Evolutionary conservation across 257 asterid species (phyloP), one percentile per base, ranked within the genome.

Genomic region (Osmanthus fragrans): DNA sequence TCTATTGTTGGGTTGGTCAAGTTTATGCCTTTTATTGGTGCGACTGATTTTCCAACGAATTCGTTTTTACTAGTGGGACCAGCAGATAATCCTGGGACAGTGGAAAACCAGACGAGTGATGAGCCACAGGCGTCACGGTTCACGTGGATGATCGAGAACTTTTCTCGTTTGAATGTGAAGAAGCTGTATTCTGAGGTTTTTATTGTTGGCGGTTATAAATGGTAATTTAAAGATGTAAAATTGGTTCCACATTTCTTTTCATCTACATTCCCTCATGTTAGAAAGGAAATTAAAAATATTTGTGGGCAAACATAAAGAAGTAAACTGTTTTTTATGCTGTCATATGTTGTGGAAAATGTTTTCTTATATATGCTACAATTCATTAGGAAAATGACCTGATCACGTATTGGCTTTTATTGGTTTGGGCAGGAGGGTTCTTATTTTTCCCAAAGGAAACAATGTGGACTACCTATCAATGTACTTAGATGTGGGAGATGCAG

Each of bases 371-470:
- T 64, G 10, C 72, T 13, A 39, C 13, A 19, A 1, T 49, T 66
- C 21, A 4, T 71, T 76, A 45, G 15, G 37, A 18, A 19, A 74
- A 51, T 74, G 32, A 66, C 56, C 30, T 27, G 29, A 47, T 67
- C 72, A 63, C 40, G 73, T 68, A 75, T 78, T 64, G 51, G 54
- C 77, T 68, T 77, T 71, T 79, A 70, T 81, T 75, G 73, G 29
- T 81, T 79, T 87, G 83, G 75, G 80, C 92, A 96, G 99, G 99
- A 88, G 98, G 74, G 97, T 96, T 81, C 97, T 93, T 66, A 92
- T 93, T 75, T 96, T 93, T 83, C 99, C 98, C 0, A 92, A 91
- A 84, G 99, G 99, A 70, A 92, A 92, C 86, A 94, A 94, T 80
- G 97, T 91, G 83, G 97, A 93, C 63, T 87, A 79, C 84, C 77